Base-by-base conservation (phyloP, 1,284 basidiomycete species). In the Amylostereum areolatum region DNA sequence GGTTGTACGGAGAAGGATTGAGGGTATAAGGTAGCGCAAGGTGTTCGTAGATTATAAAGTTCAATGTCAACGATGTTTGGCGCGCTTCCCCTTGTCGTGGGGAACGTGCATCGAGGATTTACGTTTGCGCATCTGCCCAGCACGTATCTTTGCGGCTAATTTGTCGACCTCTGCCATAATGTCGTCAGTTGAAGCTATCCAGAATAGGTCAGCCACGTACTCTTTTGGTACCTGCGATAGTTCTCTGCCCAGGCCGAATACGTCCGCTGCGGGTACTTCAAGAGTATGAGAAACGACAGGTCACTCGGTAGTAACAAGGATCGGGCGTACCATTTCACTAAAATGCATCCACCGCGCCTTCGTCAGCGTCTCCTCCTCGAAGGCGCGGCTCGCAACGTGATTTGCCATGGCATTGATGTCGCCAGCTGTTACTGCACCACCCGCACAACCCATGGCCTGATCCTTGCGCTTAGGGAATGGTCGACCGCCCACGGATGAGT, bases 181-280 rank as follows among this genome's bases (percentile, higher is more conserved):
- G 18, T 1, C 18, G 18, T 18, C 18, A 18, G 18, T 18, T 18
- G 18, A 18, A 18, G 18, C 18, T 18, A 18, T 18, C 18, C 18
- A 18, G 18, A 18, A 18, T 18, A 18, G 18, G 18, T 18, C 65
- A n/a, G 29, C 8, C 40, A 44, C 61, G 43, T 62, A 83, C 83
- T 66, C 54, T 62, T 52, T 58, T 78, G 72, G 54, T 77, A 68
- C 48, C 65, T 66, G 31, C 80, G 71, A 57, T 79, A 83, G 54
- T 73, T 78, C 59, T 83, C 79, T 12, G 64, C 69, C 80, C 83
- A 86, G 4, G 81, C 71, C 55, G 77, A 80, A 4, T 63, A 59
- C 28, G 77, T 71, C 52, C 84, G 70, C 59, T 75, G 74, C 34
- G 75, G 68, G 58, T 78, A 57, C 71, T 75, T 49, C 24, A 12